Base-by-base conservation (phyloP, 768 basidiomycete species). In the Candolleomyces aberdarensis region DNA sequence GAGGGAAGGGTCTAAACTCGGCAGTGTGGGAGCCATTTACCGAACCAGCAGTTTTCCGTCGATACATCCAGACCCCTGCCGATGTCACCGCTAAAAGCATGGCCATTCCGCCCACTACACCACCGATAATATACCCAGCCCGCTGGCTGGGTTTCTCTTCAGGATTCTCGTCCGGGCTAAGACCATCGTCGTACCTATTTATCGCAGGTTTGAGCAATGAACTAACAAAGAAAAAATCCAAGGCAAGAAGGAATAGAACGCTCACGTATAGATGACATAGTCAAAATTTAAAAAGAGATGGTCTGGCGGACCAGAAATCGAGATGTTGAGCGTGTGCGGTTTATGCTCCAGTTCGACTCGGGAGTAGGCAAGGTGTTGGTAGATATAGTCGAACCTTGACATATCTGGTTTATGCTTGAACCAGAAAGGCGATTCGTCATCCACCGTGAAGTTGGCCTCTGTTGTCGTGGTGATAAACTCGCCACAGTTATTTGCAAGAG, bases 401-500 rank as follows among this genome's bases (percentile, higher is more conserved):
- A 60, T 57, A 43, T 64, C 57, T 11, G 67, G 70, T 11, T 40
- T 31, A 56, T 72, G 69, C 20, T 39, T 53, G 57, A 69, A 72
- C 13, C 50, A 49, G 15, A 55, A 63, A 11, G 52, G 61, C 14
- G 53, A n/a, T 6, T 29, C 22, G 10, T 60, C 65, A 53, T 72
- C 69, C 19, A 72, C 36, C 3, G 66, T 68, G 50, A 72, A 72
- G 36, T 69, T 69, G 49, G 63, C 61, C 17, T 67, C 63, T 10
- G 70, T 72, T 7, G 44, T 43, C 3, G 69, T 65, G 0, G 68
- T 64, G 50, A 63, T 54, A 3, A 52, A 59, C 8, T 64, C 54
- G 19, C 69, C 72, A 22, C 60, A 63, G 49, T 66, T 64, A 58
- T 78, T 75, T 17, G 74, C 72, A 9, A 76, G 73, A 32, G 76